Evolutionary conservation across 306 rosid species (phyloP).

Genomic region (Malus fusca): DNA sequence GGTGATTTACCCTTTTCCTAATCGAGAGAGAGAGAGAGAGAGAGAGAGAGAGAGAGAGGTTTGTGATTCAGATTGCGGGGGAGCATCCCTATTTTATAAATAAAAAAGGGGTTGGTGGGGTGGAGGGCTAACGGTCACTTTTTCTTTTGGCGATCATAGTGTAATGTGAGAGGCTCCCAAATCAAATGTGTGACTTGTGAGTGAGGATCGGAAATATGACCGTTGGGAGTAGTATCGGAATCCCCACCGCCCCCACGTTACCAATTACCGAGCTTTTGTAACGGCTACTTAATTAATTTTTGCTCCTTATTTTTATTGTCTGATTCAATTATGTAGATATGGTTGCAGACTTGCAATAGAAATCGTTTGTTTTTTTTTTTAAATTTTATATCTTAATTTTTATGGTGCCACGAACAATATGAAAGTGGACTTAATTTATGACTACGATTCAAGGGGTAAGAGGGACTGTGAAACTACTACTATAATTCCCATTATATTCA

Average conservation of each 20-base stretch:
- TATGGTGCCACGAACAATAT: no score
- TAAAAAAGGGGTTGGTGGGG: not conserved
- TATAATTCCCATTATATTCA: no score
- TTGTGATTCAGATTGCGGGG: not conserved
- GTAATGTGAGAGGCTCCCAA: not conserved
- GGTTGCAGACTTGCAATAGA: no score
- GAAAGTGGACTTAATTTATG: no score
- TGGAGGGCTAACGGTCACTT: not conserved
- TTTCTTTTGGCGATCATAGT: not conserved
- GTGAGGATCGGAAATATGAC: not conserved
- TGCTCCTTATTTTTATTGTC: not conserved
- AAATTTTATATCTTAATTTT: no score
- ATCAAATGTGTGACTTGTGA: not conserved
- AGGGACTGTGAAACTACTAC: no score
- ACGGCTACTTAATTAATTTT: not conserved
- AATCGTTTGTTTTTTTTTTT: no score
- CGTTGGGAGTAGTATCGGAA: not conserved
- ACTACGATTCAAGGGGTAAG: no score
- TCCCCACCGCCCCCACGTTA: not conserved
- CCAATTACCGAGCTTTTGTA: not conserved
- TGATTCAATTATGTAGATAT: not conserved
- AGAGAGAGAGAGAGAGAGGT: not conserved
- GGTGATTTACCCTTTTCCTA: not conserved
- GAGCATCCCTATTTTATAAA: not conserved
- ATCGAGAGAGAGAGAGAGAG: not conserved